Evolutionary conservation across 768 basidiomycete species (phyloP).

Genomic region (Suillus spraguei): DNA sequence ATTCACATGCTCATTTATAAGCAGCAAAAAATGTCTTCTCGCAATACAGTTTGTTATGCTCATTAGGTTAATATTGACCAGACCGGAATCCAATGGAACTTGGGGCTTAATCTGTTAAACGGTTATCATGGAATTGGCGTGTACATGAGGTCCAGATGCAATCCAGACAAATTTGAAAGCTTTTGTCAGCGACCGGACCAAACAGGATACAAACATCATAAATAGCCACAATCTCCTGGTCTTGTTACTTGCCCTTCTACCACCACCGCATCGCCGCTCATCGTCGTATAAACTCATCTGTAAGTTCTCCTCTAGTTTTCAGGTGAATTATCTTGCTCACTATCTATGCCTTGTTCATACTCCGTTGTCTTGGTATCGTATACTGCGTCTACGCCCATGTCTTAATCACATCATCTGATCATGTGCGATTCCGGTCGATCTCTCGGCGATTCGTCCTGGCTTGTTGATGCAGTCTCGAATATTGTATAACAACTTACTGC

Average conservation of each 20-base stretch:
- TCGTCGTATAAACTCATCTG: conserved; percentile 17
- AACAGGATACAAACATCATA: conserved; percentile 39
- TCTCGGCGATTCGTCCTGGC: conserved; percentile 21
- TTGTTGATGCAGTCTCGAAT: conserved; percentile 19
- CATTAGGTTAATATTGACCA: background rate
- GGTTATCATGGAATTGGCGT: background rate
- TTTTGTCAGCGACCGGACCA: conserved; percentile 45
- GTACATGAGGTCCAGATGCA: no score
- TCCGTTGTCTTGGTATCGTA: background rate
- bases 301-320: conserved; percentile 8
- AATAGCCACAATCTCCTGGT: conserved; percentile 32
- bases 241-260: conserved; percentile 29
- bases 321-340: no score
- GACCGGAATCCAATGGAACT: background rate
- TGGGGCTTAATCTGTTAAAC: background rate
- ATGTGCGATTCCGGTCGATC: conserved; percentile 40
- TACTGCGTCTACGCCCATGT: conserved; percentile 8
- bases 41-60: background rate
- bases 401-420: conserved; percentile 33
- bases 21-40: background rate
- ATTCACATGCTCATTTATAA: background rate
- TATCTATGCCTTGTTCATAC: background rate
- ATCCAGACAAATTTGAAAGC: background rate
- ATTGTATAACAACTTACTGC: conserved; percentile 15
- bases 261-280: conserved; percentile 21